Base-by-base conservation (phyloP, 257 asterid genomes). In the Paulownia fortunei region DNA sequence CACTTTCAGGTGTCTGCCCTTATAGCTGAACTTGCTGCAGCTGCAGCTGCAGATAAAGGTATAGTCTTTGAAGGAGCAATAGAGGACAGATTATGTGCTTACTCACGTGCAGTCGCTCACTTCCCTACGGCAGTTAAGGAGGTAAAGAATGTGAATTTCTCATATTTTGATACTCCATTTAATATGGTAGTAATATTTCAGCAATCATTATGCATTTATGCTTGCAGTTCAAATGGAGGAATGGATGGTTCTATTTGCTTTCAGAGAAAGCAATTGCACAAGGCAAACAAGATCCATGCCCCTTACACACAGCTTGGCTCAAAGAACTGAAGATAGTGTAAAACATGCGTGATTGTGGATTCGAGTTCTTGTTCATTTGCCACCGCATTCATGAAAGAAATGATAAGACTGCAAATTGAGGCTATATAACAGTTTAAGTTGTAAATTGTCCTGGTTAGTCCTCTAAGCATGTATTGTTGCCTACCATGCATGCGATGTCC, bases 91-190 rank as follows among this genome's bases (percentile, higher is more conserved):
- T 49, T 93, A 30, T 93, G 99, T 61, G 99, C 99, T 71, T 96
- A 96, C 83, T 96, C 98, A 0, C 84, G 95, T 26, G 97, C 97
- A 9, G 99, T 93, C 49, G 91, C 97, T 15, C 98, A 93, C 81
- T 96, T 96, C 78, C 99, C 99, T 21, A 93, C 96, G 2, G 99
- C 98, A 42, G 99, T 96, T 24, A 93, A 96, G 85, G 98, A 96
- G 98, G 98, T 96, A 79, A 83, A 47, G 54, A 79, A 67, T 55
- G 8, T 42, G 32, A 61, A 61, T 23, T 9, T 55, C 24, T 34
- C 10, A 0, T 41, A 10, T 23, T 42, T 60, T 9, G n/a, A 56
- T 67, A 3, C 54, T 19, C n/a, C 44, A 42, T 67, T 44, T 69
- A 6, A 24, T 21, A 5, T 12, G 9, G 42, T 49, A 10, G 8